Evolutionary conservation across 2,329 filamentous ascomycete species (phyloP).

Genomic region (Penicillium corylophilum): DNA sequence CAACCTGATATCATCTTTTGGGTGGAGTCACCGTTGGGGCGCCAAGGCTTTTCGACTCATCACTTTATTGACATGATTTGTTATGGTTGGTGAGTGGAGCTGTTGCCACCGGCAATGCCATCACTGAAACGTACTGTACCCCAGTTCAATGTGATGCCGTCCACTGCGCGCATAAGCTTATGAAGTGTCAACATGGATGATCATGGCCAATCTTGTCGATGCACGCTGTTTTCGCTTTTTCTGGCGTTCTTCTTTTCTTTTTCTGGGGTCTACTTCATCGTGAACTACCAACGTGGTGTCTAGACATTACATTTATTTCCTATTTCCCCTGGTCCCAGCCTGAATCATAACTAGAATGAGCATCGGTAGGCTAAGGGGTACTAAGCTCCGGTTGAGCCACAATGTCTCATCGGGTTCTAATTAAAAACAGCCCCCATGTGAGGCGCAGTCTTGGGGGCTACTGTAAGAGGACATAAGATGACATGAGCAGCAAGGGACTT

Average conservation of each 20-base stretch:
- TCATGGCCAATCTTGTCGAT: not conserved
- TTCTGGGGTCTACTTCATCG: no score
- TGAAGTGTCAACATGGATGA: not conserved
- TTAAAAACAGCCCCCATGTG: not conserved
- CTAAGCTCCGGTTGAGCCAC: no score
- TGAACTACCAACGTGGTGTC: no score
- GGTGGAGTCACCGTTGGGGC: slow-evolving; percentile 7
- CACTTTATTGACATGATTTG: not conserved
- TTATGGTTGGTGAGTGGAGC: not conserved
- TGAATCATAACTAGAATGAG: no score
- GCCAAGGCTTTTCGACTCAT: not conserved
- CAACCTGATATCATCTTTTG: slow-evolving; percentile 3
- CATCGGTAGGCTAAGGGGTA: no score
- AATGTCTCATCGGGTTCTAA: not conserved
- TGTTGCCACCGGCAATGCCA: not conserved
- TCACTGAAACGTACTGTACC: no score
- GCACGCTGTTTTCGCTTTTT: not conserved
- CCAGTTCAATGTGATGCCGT: not conserved
- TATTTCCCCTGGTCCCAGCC: no score
- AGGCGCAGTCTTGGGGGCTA: not conserved
- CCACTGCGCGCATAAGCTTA: not conserved
- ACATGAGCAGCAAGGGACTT: not conserved
- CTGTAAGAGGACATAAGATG: not conserved
- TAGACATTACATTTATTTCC: no score
- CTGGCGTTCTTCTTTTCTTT: not conserved